These are phyloP conservation scores for Pezicula rhizophila DNA, from an alignment of 2,329 filamentous ascomycete genomes.

Conservation along the genomic window DNA sequence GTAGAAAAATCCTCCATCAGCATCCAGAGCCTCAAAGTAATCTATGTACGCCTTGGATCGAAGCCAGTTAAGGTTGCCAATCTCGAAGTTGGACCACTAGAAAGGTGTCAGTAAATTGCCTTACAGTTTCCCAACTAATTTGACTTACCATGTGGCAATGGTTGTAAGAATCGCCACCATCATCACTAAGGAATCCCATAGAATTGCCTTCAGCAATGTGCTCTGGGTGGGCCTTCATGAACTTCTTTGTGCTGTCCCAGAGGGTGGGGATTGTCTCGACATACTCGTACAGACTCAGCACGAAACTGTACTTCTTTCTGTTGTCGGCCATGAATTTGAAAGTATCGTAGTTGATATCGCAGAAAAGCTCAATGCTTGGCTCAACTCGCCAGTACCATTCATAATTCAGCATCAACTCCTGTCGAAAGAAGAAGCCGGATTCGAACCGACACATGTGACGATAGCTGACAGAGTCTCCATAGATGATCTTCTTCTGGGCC, in stretches of 20 bases:
- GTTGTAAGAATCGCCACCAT: slow-evolving; percentile 89
- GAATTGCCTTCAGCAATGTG: slow-evolving; percentile 80
- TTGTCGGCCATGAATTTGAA: slow-evolving; percentile 96
- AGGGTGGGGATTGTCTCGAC: slow-evolving; percentile 88
- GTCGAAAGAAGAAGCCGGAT: slow-evolving; percentile 98
- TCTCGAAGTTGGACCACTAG: slow-evolving; percentile 98
- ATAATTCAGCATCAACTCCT: slow-evolving; percentile 88
- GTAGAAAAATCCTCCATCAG: slow-evolving; percentile 96
- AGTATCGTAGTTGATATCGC: slow-evolving; percentile 90
- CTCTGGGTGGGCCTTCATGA: slow-evolving; percentile 84
- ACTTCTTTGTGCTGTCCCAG: slow-evolving; percentile 93
- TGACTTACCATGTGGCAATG: slow-evolving; percentile 86
- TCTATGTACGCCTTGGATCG: slow-evolving; percentile 83
- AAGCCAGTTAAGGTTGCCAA: slow-evolving; percentile 90
- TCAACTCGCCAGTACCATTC: slow-evolving; percentile 99
- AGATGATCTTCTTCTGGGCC: slow-evolving; percentile 92
- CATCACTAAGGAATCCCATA: slow-evolving; percentile 86
- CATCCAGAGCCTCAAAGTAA: slow-evolving; percentile 83
- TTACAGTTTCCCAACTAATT: background rate
- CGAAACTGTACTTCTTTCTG: slow-evolving; percentile 97
- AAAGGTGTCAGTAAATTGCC: slow-evolving; percentile 23
- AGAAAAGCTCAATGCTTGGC: slow-evolving; percentile 92
- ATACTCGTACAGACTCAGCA: slow-evolving; percentile 93
- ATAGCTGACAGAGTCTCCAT: slow-evolving; percentile 94
- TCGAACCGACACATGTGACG: slow-evolving; percentile 99